phyloP scores from a whole-genome alignment of 2,329 filamentous ascomycete genomes.

The Xylariaceae sp. region DNA sequence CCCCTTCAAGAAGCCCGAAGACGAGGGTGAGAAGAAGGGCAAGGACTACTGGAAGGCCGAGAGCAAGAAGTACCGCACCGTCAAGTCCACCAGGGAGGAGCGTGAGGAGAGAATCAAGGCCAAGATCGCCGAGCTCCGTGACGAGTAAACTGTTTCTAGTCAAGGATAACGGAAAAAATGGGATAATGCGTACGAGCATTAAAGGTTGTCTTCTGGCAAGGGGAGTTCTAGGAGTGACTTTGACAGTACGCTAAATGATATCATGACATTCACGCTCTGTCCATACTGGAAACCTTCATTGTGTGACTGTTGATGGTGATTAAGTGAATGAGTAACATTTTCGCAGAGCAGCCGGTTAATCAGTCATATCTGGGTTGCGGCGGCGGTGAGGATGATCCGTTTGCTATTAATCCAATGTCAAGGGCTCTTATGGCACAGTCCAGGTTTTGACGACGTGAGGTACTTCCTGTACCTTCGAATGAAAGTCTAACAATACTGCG shows the following conservation, averaged over 20 bases:
- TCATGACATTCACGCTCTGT: too few species aligned
- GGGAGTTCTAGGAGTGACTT: constrained; percentile 29
- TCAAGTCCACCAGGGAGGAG: constrained; percentile 80
- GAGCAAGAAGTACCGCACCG: constrained; percentile 80
- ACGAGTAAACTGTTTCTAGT: constrained; percentile 36
- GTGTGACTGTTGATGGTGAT: too few species aligned
- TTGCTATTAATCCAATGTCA: too few species aligned
- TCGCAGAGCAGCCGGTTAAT: too few species aligned
- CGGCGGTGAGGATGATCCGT: too few species aligned
- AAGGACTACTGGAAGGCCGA: constrained; percentile 97
- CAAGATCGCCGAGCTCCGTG: constrained; percentile 81
- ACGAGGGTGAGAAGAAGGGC: constrained; percentile 78
- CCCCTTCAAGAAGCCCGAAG: constrained; percentile 88
- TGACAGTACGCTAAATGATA: constrained; percentile 9
- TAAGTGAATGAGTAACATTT: too few species aligned
- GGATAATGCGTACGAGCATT: constrained; percentile 22
- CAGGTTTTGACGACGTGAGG: too few species aligned
- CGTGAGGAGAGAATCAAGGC: constrained; percentile 78
- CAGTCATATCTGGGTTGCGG: too few species aligned
- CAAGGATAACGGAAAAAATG: constrained; percentile 16
- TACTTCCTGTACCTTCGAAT: too few species aligned
- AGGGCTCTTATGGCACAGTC: too few species aligned
- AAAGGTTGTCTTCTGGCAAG: constrained; percentile 30
- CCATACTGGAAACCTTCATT: too few species aligned
- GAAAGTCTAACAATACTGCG: too few species aligned